Evolutionary conservation across 768 basidiomycete genomes (phyloP).

Genomic region (Podaxis mareebaensis): DNA sequence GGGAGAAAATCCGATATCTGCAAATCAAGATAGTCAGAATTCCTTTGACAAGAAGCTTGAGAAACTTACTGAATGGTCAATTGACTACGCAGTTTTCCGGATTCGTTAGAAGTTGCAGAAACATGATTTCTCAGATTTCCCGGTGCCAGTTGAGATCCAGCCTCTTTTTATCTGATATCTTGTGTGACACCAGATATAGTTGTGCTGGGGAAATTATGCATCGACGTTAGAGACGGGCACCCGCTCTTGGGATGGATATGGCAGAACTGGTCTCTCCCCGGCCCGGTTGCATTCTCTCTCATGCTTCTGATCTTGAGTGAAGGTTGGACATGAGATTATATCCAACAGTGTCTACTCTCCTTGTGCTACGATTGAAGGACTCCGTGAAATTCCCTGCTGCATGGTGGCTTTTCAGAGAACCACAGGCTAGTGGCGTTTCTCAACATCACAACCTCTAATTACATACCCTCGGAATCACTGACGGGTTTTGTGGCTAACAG

Average conservation of each 20-base stretch:
- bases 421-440: no score
- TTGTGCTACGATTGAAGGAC: no score
- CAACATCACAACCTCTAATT: no score
- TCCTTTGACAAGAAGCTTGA: neutral
- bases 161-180: neutral
- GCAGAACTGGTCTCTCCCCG: neutral
- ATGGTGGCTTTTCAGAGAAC: no score
- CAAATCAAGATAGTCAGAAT: neutral
- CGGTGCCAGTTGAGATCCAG: neutral
- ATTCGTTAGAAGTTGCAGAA: neutral
- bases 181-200: neutral
- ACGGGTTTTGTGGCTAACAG: no score
- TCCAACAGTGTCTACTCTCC: no score
- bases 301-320: neutral
- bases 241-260: neutral
- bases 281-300: neutral
- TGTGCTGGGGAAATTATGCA: neutral
- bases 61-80: neutral
- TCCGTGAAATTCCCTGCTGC: no score
- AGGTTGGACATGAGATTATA: no score
- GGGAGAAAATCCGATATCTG: neutral
- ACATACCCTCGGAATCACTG: no score
- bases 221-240: constrained; percentile 3
- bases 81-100: constrained; percentile 1
- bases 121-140: constrained; percentile 6